These are phyloP conservation scores for Polytrichum commune DNA, from an alignment of 225 moss, liverwort and hornwort genomes.

Conservation along the genomic window DNA sequence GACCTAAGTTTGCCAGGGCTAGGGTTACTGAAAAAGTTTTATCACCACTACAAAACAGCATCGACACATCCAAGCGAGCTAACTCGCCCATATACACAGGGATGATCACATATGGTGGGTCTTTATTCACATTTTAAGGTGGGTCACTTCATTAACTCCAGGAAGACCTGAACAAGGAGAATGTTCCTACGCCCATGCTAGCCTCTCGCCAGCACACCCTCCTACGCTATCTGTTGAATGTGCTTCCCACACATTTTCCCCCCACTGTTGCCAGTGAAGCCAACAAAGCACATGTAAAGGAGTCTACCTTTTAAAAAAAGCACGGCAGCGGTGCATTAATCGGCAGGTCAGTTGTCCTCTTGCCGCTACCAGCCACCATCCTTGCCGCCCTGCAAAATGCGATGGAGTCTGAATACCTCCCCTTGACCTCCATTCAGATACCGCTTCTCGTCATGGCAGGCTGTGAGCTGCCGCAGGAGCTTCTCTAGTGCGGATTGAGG, in stretches of 20 bases:
- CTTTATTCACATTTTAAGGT: slow-evolving; percentile 25
- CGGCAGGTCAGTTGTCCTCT: slow-evolving; percentile 3
- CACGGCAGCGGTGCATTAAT: slow-evolving; percentile 7
- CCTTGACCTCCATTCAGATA: slow-evolving; percentile 88
- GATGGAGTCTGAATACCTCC: slow-evolving; percentile 87
- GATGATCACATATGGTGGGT: slow-evolving; percentile 21
- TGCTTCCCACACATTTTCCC: slow-evolving; percentile 26
- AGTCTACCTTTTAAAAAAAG: slow-evolving; percentile 20
- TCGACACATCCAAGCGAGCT: slow-evolving; percentile 26
- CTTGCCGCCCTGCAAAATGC: slow-evolving; percentile 83
- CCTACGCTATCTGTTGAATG: slow-evolving; percentile 37
- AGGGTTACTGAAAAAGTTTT: too few relatives aligned
- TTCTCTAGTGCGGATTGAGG: slow-evolving; percentile 87
- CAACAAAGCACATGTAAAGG: slow-evolving; percentile 15
- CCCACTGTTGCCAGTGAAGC: slow-evolving; percentile 11
- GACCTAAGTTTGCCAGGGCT: too few relatives aligned
- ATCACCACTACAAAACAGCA: slow-evolving; percentile 19
- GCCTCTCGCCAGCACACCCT: slow-evolving; percentile 36
- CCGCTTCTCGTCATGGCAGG: slow-evolving; percentile 79
- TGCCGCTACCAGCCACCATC: slow-evolving; percentile 79
- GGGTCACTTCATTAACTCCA: slow-evolving; percentile 39
- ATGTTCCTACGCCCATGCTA: slow-evolving; percentile 36
- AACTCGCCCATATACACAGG: slow-evolving; percentile 25
- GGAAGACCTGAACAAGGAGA: slow-evolving; percentile 29
- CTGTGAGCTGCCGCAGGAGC: slow-evolving; percentile 81